These are phyloP conservation scores for Arctostaphylos glauca DNA, from an alignment of 148 eudicot genomes.

Conservation along the genomic window DNA sequence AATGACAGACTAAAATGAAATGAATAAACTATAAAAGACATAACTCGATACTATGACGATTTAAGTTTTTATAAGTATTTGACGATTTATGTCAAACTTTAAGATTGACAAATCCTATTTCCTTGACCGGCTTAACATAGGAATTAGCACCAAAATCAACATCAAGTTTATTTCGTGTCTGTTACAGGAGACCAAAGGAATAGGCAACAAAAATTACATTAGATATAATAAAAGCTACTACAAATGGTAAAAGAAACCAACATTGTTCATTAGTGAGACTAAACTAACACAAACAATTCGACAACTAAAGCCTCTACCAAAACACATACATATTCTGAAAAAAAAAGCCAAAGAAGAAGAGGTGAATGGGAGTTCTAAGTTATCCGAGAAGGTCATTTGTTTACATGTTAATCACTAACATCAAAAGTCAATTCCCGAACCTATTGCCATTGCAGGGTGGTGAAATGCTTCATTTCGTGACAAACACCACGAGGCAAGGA, in stretches of 20 bases:
- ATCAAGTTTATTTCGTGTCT: background rate
- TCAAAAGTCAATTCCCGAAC: conserved; percentile 96
- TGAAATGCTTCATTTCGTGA: conserved; percentile 16
- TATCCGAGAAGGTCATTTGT: conserved; percentile 12
- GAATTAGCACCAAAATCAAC: too few relatives aligned
- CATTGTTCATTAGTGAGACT: background rate
- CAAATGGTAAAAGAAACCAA: conserved; percentile 8
- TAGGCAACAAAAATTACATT: conserved; percentile 7
- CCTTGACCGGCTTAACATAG: too few relatives aligned
- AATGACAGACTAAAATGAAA: too few relatives aligned
- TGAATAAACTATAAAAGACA: too few relatives aligned
- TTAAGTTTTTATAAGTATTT: too few relatives aligned
- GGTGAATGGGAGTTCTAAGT: conserved; percentile 19
- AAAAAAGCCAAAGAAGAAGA: background rate
- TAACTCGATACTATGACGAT: too few relatives aligned
- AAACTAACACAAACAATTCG: conserved; percentile 10
- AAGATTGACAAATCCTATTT: too few relatives aligned
- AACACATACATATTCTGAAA: conserved; percentile 11
- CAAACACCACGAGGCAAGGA: conserved; percentile 49
- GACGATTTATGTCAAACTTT: too few relatives aligned
- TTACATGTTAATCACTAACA: conserved; percentile 21
- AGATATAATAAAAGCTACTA: conserved; percentile 2
- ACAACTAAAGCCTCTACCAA: conserved; percentile 10
- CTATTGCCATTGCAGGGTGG: conserved; percentile 52
- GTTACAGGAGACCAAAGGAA: background rate